phyloP scores from a whole-genome alignment of 1,284 basidiomycete species.

The Ceratobasidium sp. region DNA sequence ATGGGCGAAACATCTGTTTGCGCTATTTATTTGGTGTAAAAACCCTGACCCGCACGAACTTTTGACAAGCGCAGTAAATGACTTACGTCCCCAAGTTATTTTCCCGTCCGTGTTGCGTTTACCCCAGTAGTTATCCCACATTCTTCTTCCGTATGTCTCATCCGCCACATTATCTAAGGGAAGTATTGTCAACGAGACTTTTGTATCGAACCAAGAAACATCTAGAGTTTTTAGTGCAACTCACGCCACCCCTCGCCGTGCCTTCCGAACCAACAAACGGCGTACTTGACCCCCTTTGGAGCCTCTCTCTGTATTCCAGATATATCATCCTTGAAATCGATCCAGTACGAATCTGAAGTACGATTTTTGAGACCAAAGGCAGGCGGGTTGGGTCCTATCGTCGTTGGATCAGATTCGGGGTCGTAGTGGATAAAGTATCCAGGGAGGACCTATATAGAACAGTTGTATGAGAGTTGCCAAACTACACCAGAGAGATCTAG shows the following conservation, averaged over 20 bases:
- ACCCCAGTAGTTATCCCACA: slow-evolving; percentile 69
- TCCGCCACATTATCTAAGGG: slow-evolving; percentile 78
- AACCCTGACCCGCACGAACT: too few species aligned
- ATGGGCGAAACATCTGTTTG: too few species aligned
- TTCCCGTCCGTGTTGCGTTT: slow-evolving; percentile 79
- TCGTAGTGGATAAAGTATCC: slow-evolving; percentile 60
- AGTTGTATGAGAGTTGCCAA: too few species aligned
- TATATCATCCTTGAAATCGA: slow-evolving; percentile 64
- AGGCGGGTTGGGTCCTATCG: slow-evolving; percentile 61
- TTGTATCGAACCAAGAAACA: background rate
- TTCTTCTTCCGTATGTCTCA: slow-evolving; percentile 75
- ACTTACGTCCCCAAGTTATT: slow-evolving; percentile 83
- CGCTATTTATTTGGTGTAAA: too few species aligned
- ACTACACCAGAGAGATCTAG: too few species aligned
- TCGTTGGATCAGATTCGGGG: slow-evolving; percentile 53
- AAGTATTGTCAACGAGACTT: background rate
- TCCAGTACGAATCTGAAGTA: slow-evolving; percentile 68
- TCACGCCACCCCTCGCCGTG: slow-evolving; percentile 81
- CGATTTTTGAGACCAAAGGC: slow-evolving; percentile 73
- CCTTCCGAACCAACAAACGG: slow-evolving; percentile 75
- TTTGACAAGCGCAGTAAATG: too few species aligned
- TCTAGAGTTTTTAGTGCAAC: slow-evolving; percentile 52
- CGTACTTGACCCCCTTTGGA: slow-evolving; percentile 64
- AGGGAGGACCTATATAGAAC: slow-evolving; percentile 55
- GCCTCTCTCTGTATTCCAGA: slow-evolving; percentile 64